Evolutionary conservation across 2,329 filamentous ascomycete species (phyloP), one percentile per base, ranked within the genome.

Genomic region (Colletotrichum shisoi): DNA sequence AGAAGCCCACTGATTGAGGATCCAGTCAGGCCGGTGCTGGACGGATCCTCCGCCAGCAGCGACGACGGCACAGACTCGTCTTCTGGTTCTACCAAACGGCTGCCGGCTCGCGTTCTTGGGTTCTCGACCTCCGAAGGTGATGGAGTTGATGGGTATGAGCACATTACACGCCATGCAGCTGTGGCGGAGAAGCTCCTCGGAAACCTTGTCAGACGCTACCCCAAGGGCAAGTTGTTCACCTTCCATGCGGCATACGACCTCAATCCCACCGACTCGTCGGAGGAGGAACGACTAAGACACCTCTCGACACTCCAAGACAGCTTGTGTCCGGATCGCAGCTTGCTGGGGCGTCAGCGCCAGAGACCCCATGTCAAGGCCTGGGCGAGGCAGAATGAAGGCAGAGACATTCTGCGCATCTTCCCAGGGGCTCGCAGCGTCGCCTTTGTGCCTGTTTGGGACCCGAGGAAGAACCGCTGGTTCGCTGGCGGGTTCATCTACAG

Each of bases 221-320:
- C 76, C 4, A 68, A 70, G 19, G 78, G 78, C 4, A 74, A 74
- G 53, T 73, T 76, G 17, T 78, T 77, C 51, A 75, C 73, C 44
- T 76, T 73, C 42, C 70, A 73, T 12, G 72, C 70, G 21, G 57
- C 71, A n/a, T 74, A 75, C 3, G 68, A 68, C 11, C 39, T 73
- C 3, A 69, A 71, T 11, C 64, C 70, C 9, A 68, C 63, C n/a
- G 68, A 59, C 44, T 69, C 63, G 34, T 65, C 65, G n/a, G 67
- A 48, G 9, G 63, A 57, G 21, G 57, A 62, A 12, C 24, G 57
- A 15, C n/a, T 44, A 17, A 31, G 15, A 17, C 6, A 5, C 1
- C 48, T 48, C 12, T 24, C 45, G 12, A 24, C 12, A 24, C 45
- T 24, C 7, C 45, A 48, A 21, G 48, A 31, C 8, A 17, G 34